Evolutionary conservation across 2,329 filamentous ascomycete species (phyloP).

Genomic region (Trichoderma cornu-damae): DNA sequence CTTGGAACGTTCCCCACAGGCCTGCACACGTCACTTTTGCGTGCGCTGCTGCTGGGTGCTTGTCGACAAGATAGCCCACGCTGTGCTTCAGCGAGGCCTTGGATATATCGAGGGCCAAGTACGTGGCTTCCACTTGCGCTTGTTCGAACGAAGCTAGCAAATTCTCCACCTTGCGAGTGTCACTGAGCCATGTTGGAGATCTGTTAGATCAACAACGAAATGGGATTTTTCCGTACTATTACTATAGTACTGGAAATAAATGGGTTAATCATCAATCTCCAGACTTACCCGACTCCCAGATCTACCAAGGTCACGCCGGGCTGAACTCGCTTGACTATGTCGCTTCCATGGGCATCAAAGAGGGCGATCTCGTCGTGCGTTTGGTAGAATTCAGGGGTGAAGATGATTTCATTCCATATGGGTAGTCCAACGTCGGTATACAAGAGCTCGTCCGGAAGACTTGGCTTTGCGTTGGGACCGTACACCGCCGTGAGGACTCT

Average conservation of each 20-base stretch:
- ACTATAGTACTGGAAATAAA: neutral
- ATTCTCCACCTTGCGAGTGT: constrained; percentile 39
- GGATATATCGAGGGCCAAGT: constrained; percentile 40
- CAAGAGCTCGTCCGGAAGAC: constrained; percentile 38
- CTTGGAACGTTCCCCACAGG: constrained; percentile 38
- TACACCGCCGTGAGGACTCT: constrained; percentile 26
- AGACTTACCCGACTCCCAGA: constrained; percentile 39
- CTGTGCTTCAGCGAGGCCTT: constrained; percentile 34
- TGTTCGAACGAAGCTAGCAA: constrained; percentile 35
- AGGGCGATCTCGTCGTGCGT: constrained; percentile 38
- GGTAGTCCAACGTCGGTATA: constrained; percentile 36
- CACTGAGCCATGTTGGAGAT: constrained; percentile 26
- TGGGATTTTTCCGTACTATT: neutral
- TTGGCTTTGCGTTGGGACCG: constrained; percentile 25
- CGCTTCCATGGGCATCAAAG: constrained; percentile 33
- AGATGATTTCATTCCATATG: constrained; percentile 41
- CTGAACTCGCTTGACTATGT: constrained; percentile 31
- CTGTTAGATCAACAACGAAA: neutral
- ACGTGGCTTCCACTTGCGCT: constrained; percentile 28
- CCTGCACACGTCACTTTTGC: constrained; percentile 34
- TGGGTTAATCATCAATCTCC: too few relatives aligned
- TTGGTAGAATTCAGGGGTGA: constrained; percentile 38
- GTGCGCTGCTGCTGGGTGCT: constrained; percentile 25
- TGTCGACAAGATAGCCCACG: constrained; percentile 29
- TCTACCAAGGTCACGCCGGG: constrained; percentile 36